Conservation (phyloP, 1,139 yeast species). For the Pichia sp. region DNA sequence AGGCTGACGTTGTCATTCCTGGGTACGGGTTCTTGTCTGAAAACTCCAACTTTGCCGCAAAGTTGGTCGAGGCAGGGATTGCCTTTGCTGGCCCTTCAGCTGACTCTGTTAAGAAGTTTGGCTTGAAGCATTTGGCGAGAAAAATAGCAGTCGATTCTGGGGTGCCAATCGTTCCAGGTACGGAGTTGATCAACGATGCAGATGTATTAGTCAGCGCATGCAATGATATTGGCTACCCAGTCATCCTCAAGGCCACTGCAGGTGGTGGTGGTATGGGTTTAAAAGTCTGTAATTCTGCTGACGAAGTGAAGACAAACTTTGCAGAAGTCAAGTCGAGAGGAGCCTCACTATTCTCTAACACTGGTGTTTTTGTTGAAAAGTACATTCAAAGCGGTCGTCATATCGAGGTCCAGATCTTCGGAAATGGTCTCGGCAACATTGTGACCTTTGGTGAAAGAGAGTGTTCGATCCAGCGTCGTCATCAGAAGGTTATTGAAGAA, state of each 20-base stretch:
- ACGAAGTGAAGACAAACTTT: conserved; percentile 36
- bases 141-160: conserved; percentile 32
- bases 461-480: conserved; percentile 47
- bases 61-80: conserved; percentile 36
- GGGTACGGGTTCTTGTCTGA: conserved; percentile 46
- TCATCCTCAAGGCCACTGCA: conserved; percentile 46
- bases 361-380: conserved; percentile 43
- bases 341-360: conserved; percentile 39
- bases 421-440: conserved; percentile 42
- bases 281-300: conserved; percentile 37
- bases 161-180: conserved; percentile 49
- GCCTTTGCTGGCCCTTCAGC: conserved; percentile 46
- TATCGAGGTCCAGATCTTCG: conserved; percentile 45
- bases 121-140: conserved; percentile 37
- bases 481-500: conserved; percentile 49
- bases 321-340: conserved; percentile 42
- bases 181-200: conserved; percentile 37
- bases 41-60: conserved; percentile 41
- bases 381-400: conserved; percentile 43
- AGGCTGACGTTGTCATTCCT: conserved; percentile 43
- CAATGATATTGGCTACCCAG: conserved; percentile 41
- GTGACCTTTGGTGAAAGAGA: conserved; percentile 46
- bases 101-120: conserved; percentile 35
- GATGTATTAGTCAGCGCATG: conserved; percentile 35
- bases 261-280: conserved; percentile 55